phyloP scores from a whole-genome alignment of 306 rosid species.

The Abrus precatorius region DNA sequence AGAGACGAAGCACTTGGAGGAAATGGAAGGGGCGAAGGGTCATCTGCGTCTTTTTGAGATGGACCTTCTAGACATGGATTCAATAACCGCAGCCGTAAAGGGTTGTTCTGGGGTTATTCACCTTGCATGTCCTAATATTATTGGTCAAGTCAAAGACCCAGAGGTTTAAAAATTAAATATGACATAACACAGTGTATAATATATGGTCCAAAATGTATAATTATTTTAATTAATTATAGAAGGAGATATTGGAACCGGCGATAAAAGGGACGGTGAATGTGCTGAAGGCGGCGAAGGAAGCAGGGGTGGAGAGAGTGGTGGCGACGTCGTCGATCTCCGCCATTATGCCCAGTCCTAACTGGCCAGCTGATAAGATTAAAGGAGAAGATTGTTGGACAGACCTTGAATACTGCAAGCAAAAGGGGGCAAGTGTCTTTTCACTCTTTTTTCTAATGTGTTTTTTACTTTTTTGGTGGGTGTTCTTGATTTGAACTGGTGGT shows the following conservation, averaged over 20 bases:
- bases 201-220: not conserved
- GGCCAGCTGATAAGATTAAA: slow-evolving; percentile 72
- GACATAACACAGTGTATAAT: not conserved
- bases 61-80: slow-evolving; percentile 76
- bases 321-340: slow-evolving; percentile 82
- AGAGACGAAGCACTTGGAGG: slow-evolving; percentile 83
- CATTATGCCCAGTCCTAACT: slow-evolving; percentile 73
- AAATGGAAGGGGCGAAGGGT: slow-evolving; percentile 63
- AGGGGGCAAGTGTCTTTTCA: slow-evolving; percentile 41
- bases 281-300: slow-evolving; percentile 78
- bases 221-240: not conserved
- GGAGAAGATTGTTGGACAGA: slow-evolving; percentile 86
- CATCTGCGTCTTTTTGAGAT: slow-evolving; percentile 72
- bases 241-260: slow-evolving; percentile 77
- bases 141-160: slow-evolving; percentile 75
- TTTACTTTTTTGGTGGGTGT: too few species aligned
- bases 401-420: slow-evolving; percentile 76
- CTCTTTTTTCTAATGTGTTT: too few species aligned
- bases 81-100: slow-evolving; percentile 63
- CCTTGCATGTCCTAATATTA: slow-evolving; percentile 85
- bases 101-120: slow-evolving; percentile 89
- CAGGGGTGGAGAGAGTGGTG: slow-evolving; percentile 82
- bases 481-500: not conserved
- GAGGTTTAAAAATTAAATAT: slow-evolving; percentile 54
- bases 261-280: slow-evolving; percentile 83